Evolutionary conservation across 768 basidiomycete genomes (phyloP), one percentile per base, ranked within the genome.

Genomic region (Xerocomellus intermedius): DNA sequence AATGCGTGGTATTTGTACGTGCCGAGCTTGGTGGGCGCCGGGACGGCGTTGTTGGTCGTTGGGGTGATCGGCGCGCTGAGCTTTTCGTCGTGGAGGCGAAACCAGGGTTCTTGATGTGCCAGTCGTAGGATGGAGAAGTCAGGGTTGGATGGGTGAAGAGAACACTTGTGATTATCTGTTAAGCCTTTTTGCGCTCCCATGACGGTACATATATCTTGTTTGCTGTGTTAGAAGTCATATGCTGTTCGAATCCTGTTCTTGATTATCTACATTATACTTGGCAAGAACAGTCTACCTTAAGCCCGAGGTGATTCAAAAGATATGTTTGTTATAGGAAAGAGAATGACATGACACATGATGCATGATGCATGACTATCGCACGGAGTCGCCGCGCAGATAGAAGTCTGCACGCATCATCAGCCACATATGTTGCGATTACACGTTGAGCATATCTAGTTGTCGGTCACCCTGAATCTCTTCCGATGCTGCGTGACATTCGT

Each of bases 1-100:
- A 81, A 76, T 69, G 79, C 87, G 22, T 92, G 90, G 90, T 91
- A 89, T 62, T 62, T 91, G 46, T 88, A 89, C 56, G 74, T 92
- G 38, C 90, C 90, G 4, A 85, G 87, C 24, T 69, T 92, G 58
- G 84, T 92, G 8, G 90, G 90, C 9, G 90, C 89, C 24, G 90
- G 89, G n/a, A 91, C 89, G 21, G 90, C 90, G 42, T 65, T 92
- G 52, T 76, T 91, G 41, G 86, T 91, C 21, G 85, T 89, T 21
- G 87, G 87, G 0, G 85, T 89, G 35, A 84, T 91, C 21, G 88
- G 89, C 3, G 86, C 86, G 7, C 70, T 92, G 59, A 88, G 89
- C 57, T 82, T 92, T 67, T 88, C 88, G 26, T 64, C 71, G 75
- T 86, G 85, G 61, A 79, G 85, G 69, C 78, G 85, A 59, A 86